phyloP scores from a whole-genome alignment of 768 basidiomycete species.

The Multifurca ochricompacta region DNA sequence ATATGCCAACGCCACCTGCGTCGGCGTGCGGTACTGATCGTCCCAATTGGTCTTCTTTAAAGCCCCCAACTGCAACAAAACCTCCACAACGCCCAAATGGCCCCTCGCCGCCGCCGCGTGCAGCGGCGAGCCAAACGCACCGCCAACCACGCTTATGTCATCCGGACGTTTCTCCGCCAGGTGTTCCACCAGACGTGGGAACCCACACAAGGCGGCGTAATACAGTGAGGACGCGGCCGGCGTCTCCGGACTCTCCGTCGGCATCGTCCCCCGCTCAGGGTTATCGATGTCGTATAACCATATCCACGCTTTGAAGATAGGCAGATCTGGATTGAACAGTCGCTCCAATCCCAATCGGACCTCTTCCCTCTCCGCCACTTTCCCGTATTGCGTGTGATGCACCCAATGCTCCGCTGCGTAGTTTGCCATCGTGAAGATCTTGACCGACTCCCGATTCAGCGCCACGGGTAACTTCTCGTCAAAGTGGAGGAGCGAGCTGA shows the following conservation, averaged over 20 bases:
- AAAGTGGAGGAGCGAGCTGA: slow-evolving; percentile 9
- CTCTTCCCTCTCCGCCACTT: not conserved
- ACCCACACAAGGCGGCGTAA: slow-evolving; percentile 6
- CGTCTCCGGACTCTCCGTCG: not conserved
- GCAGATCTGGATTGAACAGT: not conserved
- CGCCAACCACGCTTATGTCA: not conserved
- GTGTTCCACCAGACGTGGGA: slow-evolving; percentile 5
- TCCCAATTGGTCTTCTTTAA: not conserved
- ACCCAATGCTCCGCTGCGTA: slow-evolving; percentile 10
- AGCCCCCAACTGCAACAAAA: not conserved
- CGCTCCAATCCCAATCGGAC: slow-evolving; percentile 10
- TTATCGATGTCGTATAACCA: slow-evolving; percentile 13
- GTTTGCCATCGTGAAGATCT: slow-evolving; percentile 11
- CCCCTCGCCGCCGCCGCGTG: slow-evolving; percentile 5
- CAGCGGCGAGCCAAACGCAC: not conserved
- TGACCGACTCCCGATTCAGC: slow-evolving; percentile 4
- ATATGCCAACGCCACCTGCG: slow-evolving; percentile 6
- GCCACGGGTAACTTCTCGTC: not conserved
- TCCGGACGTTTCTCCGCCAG: not conserved
- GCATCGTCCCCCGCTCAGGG: slow-evolving; percentile 1
- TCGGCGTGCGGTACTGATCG: not conserved
- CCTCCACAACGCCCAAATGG: not conserved
- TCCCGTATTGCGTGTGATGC: not conserved
- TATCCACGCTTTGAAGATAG: slow-evolving; percentile 8
- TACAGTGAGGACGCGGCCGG: not conserved